Conservation (phyloP, 352 stramenopile species). For the Blastocystis sp. region DNA sequence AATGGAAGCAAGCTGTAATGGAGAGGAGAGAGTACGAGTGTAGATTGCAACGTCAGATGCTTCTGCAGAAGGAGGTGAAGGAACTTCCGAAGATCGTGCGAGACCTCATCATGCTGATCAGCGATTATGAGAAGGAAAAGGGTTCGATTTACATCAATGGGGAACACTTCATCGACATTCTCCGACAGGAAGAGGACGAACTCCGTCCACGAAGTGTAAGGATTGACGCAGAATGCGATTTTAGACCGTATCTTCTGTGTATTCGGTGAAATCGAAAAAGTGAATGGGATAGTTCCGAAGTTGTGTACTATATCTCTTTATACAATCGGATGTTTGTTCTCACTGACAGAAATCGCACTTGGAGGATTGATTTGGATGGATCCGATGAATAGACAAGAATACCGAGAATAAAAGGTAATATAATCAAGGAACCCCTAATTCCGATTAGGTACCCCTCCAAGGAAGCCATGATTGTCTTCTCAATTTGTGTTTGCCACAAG, state of each 20-base stretch:
- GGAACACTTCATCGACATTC: neutral
- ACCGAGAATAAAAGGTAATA: neutral
- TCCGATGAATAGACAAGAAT: neutral
- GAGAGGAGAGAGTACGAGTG: neutral
- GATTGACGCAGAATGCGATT: neutral
- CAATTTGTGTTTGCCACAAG: neutral
- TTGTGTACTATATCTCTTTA: neutral
- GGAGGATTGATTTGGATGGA: neutral
- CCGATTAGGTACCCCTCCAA: neutral
- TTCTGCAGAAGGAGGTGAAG: neutral
- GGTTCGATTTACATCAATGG: neutral
- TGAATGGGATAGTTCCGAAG: neutral
- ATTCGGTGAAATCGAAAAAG: neutral
- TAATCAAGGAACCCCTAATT: neutral
- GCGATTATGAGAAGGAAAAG: neutral
- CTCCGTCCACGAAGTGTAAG: neutral
- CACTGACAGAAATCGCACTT: neutral
- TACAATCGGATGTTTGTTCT: neutral
- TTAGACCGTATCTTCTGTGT: conserved; percentile 1
- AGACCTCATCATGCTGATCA: neutral
- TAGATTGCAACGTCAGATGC: neutral
- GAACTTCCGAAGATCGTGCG: neutral
- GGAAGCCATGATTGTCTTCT: neutral
- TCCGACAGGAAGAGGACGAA: neutral
- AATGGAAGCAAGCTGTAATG: neutral